Base-by-base conservation (phyloP, 768 basidiomycete species). In the Crepidotus variabilis region DNA sequence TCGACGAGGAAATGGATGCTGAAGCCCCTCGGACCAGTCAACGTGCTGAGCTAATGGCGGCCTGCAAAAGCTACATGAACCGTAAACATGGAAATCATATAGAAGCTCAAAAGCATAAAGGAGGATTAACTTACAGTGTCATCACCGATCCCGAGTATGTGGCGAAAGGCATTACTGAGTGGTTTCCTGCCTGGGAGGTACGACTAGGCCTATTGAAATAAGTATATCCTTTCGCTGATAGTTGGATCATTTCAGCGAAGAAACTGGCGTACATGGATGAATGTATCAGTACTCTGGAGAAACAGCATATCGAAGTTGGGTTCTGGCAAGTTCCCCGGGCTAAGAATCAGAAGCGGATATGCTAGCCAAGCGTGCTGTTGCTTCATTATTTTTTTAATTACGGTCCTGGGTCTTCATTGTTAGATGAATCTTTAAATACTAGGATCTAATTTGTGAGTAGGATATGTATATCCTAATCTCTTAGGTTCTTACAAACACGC, bases 61-160 rank as follows among this genome's bases (percentile, higher is more conserved):
- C 8, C 49, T 74, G 51, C 1, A 52, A 13, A 16, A 7, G 32
- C 20, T 52, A n/a, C 16, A 36, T 14, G 5, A 52, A 52, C 20
- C 14, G 10, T 52, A 3, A 52, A 2, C n/a, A n/a, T 11, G n/a
- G n/a, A 21, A 13, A 18, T 2, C 16, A 35, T 13, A 11, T 28
- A 7, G 20, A 20, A 18, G 23, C 32, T 11, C 34, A 1, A 18
- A 18, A 13, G 24, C 14, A 52, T 14, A 20, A 52, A 6, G 7
- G n/a, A 1, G 11, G 28, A 35, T n/a, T 22, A 2, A 50, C 48
- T 2, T 59, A 56, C 54, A 60, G 69, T 46, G 57, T 74, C 57
- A 65, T 67, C 9, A 65, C 69, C 4, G 71, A 74, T 57, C 72
- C 71, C 1, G 71, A 72, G 54, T 73, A 72, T 45, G 70, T 74